Base-by-base conservation (phyloP, 345 rosid genomes). In the Ceriops decandra region DNA sequence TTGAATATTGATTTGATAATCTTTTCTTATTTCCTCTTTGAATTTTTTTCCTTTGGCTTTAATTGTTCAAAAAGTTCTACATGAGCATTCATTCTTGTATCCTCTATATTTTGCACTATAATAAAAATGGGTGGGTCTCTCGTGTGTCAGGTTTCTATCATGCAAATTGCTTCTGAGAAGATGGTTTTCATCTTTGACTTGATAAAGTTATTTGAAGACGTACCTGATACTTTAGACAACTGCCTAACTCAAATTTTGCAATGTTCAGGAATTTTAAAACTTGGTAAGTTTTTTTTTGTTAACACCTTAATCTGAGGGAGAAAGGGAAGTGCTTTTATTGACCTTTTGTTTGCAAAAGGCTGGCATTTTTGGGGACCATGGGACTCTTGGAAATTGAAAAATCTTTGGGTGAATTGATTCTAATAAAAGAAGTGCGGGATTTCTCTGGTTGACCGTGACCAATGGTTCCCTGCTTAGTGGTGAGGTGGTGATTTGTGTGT, bases 141-240 rank as follows among this genome's bases (percentile, higher is more conserved):
- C 42, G 49, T 68, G 36, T 82, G 76, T 71, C 96, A 93, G 99
- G 99, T 93, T 77, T 89, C 99, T 66, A 88, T 93, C 60, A 83
- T 93, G 90, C 98, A 93, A 83, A 85, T 93, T 76, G 92, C 96
- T 73, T 80, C 91, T 24, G 88, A 84, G 62, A 84, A 67, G 81
- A 82, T 69, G 76, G 85, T 86, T 72, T 93, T 88, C 86, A 77
- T 93, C 79, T 75, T 93, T 71, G 97, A 93, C 87, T 82, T 93
- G 85, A 85, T 93, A 75, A 91, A 88, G 84, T 83, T 91, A 70
- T 86, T 77, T 67, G 68, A 73, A 74, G 91, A 91, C 5, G 88
- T 73, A 53, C 91, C 95, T 66, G 83, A 77, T 76, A 67, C 66
- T 64, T 74, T 95, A 38, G 90, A 95, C 73, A 77, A 69, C 75